Evolutionary conservation across 257 asterid species (phyloP).

Genomic region (Henckelia pumila): DNA sequence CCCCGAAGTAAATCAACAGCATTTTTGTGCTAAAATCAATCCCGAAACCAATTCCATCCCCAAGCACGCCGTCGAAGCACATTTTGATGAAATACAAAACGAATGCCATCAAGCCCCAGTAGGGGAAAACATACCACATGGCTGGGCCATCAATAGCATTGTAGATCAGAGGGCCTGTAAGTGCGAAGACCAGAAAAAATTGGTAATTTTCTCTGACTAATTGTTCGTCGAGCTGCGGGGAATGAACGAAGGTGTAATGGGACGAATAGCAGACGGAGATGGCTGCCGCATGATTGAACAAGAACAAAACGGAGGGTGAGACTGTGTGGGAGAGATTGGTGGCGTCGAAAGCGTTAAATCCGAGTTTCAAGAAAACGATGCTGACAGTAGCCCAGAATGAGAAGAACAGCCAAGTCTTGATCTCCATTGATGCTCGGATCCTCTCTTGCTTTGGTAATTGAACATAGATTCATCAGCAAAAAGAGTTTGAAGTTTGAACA

Average conservation of each 20-base stretch:
- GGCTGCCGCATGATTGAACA: neutral
- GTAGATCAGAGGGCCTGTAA: neutral
- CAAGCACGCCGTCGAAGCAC: neutral
- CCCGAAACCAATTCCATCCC: neutral
- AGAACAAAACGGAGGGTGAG: neutral
- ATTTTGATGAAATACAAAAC: neutral
- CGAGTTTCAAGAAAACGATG: neutral
- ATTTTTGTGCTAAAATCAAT: neutral
- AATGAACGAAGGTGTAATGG: conserved; percentile 17
- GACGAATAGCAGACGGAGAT: neutral
- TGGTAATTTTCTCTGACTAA: neutral
- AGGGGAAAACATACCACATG: neutral
- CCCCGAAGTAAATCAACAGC: neutral
- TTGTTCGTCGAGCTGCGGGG: neutral
- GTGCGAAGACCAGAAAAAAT: neutral
- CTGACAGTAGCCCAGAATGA: conserved; percentile 20
- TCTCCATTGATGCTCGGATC: conserved; percentile 21
- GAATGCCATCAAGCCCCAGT: neutral
- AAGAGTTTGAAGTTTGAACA: no score
- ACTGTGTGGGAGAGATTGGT: neutral
- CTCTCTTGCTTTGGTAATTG: no score
- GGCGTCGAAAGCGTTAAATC: conserved; percentile 4
- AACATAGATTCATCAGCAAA: no score
- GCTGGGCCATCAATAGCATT: neutral
- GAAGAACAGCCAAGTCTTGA: conserved; percentile 24